Percentiles rank a stretch among this genome's conserved stretches.
These are phyloP conservation scores for Acrocalymma vagum DNA, from an alignment of 2,329 filamentous ascomycete species.

Conservation along the genomic window DNA sequence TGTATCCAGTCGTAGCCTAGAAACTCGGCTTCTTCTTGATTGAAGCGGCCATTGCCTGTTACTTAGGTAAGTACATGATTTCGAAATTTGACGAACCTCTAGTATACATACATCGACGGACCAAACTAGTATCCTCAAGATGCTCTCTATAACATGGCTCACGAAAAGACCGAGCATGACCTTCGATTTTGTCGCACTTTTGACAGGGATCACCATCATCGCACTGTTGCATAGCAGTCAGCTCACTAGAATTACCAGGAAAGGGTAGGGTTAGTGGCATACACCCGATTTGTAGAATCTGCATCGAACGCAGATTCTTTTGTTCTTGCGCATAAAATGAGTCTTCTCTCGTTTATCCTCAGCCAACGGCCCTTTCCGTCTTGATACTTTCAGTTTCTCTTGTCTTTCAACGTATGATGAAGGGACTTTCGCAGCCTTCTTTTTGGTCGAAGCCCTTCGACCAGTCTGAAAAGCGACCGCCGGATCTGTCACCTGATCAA, in stretches of 20 bases:
- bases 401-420: constrained; percentile 43
- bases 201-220: constrained; percentile 42
- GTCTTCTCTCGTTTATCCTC: constrained; percentile 40
- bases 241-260: background rate
- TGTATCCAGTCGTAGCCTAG: constrained; percentile 38
- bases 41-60: constrained; percentile 45
- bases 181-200: constrained; percentile 39
- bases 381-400: constrained; percentile 43
- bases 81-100: background rate
- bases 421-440: constrained; percentile 38
- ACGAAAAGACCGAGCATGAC: constrained; percentile 40
- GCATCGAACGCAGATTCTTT: constrained; percentile 42
- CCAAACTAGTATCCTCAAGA: constrained; percentile 39
- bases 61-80: constrained; percentile 13
- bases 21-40: constrained; percentile 44
- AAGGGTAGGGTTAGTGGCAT: constrained; percentile 17
- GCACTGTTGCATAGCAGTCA: constrained; percentile 31
- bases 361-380: constrained; percentile 36
- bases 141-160: constrained; percentile 43
- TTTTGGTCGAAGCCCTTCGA: constrained; percentile 27
- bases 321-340: constrained; percentile 44
- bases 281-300: constrained; percentile 45
- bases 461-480: constrained; percentile 11
- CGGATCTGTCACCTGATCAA: constrained; percentile 13
- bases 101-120: constrained; percentile 38